Evolutionary conservation across 257 asterid genomes (phyloP).

Genomic region (Coffea eugenioides): DNA sequence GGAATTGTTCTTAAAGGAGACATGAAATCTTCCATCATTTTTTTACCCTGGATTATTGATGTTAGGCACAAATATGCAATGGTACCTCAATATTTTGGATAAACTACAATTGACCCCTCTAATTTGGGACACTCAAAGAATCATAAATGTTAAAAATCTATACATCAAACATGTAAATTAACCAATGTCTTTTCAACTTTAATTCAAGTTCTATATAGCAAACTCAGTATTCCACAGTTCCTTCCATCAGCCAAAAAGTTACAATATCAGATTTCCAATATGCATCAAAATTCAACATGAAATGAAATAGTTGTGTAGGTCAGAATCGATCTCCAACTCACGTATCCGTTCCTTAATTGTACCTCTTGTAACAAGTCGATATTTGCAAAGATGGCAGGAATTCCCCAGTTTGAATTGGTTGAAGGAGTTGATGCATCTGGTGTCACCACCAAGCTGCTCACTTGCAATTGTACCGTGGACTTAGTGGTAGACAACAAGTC

Average conservation of each 20-base stretch:
- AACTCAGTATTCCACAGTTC: too few species aligned
- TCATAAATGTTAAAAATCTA: too few species aligned
- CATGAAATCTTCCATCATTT: too few species aligned
- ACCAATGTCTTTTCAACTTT: too few species aligned
- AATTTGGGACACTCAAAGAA: too few species aligned
- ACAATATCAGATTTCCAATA: background rate
- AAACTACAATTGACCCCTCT: background rate
- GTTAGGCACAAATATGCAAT: background rate
- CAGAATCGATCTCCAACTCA: background rate
- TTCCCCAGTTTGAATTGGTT: conserved; percentile 48
- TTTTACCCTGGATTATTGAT: background rate
- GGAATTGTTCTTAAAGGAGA: too few species aligned
- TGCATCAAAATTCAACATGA: background rate
- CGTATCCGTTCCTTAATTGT: too few species aligned
- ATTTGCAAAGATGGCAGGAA: conserved; percentile 42
- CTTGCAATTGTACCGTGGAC: conserved; percentile 55
- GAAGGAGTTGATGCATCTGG: conserved; percentile 84
- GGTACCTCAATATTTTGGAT: background rate
- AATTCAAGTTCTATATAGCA: too few species aligned
- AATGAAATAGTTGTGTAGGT: background rate
- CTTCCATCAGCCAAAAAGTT: background rate
- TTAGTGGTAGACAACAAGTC: conserved; percentile 61
- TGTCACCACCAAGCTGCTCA: conserved; percentile 62
- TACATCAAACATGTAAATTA: too few species aligned
- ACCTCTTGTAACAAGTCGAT: background rate